A percentile compares a stretch with the other conserved stretches of the same genome.
These are phyloP conservation scores for Trametes polyzona DNA, from an alignment of 1,284 basidiomycete genomes.

Conservation along the genomic window DNA sequence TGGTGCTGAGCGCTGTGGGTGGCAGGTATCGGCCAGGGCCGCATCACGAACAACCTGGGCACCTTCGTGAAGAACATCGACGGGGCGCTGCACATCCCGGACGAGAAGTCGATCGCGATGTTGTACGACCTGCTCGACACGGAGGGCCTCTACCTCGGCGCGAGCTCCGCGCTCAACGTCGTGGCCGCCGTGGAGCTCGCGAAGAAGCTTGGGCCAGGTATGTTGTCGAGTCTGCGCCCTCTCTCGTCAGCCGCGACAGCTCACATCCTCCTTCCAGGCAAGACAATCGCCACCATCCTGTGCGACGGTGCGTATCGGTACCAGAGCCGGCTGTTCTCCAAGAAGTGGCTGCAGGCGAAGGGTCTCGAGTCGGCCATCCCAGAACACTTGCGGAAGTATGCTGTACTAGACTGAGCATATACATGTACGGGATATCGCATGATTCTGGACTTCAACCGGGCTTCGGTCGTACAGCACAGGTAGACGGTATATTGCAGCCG, in stretches of 20 bases:
- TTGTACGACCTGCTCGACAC: conserved; percentile 91
- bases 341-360: conserved; percentile 90
- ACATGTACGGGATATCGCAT: no score
- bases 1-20: background rate
- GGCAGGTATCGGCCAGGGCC: conserved; percentile 95
- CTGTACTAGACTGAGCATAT: conserved; percentile 75
- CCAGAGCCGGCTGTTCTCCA: conserved; percentile 95
- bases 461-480: conserved; percentile 4
- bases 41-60: conserved; percentile 92
- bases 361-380: conserved; percentile 84
- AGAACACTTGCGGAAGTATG: conserved; percentile 86
- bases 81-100: conserved; percentile 86
- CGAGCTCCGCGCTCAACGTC: conserved; percentile 94
- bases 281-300: conserved; percentile 87
- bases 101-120: conserved; percentile 92
- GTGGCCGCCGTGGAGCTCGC: conserved; percentile 93
- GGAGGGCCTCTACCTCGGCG: conserved; percentile 97
- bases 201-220: conserved; percentile 81
- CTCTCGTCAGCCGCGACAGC: background rate
- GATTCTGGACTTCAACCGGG: background rate
- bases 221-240: conserved; percentile 25
- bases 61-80: conserved; percentile 83
- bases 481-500: no score
- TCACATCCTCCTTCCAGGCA: conserved; percentile 52
- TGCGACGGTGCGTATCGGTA: conserved; percentile 98